Percentiles rank a stretch among this genome's conserved stretches.
These are phyloP conservation scores for Starmera caribaea DNA, from an alignment of 805 yeast species.

Conservation along the genomic window DNA sequence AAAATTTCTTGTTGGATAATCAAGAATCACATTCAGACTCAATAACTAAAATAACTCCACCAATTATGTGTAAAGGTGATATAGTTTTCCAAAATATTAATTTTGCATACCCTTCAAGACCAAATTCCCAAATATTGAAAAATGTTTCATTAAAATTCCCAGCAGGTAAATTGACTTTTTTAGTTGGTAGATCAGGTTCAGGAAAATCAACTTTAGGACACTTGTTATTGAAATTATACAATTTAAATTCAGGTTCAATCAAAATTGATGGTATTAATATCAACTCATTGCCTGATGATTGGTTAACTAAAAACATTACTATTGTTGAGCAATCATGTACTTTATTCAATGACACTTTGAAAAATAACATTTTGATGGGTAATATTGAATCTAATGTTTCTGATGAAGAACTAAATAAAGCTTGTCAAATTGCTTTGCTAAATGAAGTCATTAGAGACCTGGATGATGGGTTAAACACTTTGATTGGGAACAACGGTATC, in stretches of 20 bases:
- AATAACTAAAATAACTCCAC: constrained; percentile 3
- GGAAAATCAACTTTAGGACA: constrained; percentile 82
- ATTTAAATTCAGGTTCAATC: constrained; percentile 42
- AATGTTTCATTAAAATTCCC: constrained; percentile 36
- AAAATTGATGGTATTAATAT: constrained; percentile 45
- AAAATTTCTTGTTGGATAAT: constrained; percentile 25
- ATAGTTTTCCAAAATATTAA: constrained; percentile 46
- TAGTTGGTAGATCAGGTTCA: constrained; percentile 85
- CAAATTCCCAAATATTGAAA: constrained; percentile 34
- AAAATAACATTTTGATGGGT: constrained; percentile 55
- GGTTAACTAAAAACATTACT: constrained; percentile 57
- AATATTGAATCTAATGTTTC: constrained; percentile 16
- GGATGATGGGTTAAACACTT: constrained; percentile 47
- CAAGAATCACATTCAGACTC: background rate
- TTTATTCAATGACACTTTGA: constrained; percentile 54
- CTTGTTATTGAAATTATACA: constrained; percentile 53
- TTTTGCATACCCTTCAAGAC: constrained; percentile 57
- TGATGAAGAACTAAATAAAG: constrained; percentile 26
- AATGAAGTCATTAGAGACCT: constrained; percentile 36
- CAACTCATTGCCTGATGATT: constrained; percentile 28
- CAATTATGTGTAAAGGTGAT: constrained; percentile 31
- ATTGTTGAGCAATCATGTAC: constrained; percentile 65
- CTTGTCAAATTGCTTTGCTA: constrained; percentile 44
- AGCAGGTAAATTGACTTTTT: constrained; percentile 40
- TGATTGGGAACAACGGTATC: constrained; percentile 35